A percentile compares a stretch with the other conserved stretches of the same genome.
phyloP scores from a whole-genome alignment of 192 early-diverging fungal species.

The Paraglomus brasilianum region DNA sequence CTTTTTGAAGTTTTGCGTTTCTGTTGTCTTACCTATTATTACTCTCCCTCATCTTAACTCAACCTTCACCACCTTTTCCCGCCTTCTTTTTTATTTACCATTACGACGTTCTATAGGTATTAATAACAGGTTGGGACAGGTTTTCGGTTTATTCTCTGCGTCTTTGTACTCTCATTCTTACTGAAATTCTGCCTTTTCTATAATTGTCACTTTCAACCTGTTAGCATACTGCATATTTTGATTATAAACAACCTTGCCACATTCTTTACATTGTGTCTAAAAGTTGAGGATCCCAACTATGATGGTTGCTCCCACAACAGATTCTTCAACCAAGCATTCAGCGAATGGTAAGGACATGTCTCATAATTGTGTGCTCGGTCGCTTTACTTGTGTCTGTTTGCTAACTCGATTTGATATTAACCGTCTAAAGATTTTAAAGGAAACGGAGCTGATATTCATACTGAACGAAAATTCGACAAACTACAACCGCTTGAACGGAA shows the following conservation, averaged over 20 bases:
- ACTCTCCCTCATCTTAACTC: background rate
- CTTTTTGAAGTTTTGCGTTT: too few relatives aligned
- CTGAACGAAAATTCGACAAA: constrained; percentile 18
- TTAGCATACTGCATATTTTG: too few relatives aligned
- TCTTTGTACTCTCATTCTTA: constrained; percentile 15
- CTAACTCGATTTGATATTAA: background rate
- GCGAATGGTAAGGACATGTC: background rate
- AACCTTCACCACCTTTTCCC: background rate
- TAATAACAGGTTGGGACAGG: background rate
- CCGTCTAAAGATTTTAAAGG: background rate
- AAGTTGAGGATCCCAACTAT: constrained; percentile 10
- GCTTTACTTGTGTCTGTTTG: background rate
- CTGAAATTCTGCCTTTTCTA: background rate
- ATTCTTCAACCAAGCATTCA: constrained; percentile 1
- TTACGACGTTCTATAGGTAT: background rate
- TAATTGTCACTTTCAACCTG: background rate
- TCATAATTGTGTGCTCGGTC: background rate
- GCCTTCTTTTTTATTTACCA: background rate
- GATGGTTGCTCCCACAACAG: constrained; percentile 18
- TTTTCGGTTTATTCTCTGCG: background rate
- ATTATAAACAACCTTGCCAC: background rate
- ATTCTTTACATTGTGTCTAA: too few relatives aligned
- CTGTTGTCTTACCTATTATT: background rate
- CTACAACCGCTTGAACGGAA: constrained; percentile 9
- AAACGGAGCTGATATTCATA: background rate